Evolutionary conservation across 768 basidiomycete genomes (phyloP), one percentile per base, ranked within the genome.

Genomic region (Pisolithus tinctorius): DNA sequence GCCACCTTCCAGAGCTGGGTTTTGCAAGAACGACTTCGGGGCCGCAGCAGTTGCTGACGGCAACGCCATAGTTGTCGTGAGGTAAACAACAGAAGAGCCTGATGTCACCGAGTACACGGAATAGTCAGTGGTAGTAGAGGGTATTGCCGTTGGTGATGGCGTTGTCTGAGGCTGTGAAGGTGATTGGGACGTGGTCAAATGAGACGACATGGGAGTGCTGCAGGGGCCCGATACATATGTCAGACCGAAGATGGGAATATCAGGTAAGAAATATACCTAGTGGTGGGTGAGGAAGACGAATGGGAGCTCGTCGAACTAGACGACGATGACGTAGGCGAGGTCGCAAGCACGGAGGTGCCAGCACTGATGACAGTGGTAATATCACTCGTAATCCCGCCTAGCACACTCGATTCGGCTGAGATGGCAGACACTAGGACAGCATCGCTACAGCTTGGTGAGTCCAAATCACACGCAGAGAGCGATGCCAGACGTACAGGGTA

Each of bases 1-100:
- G 8, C 77, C 65, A 6, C 79, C 79, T 39, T 79, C 76, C n/a
- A 82, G 70, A n/a, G 77, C 70, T 64, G 81, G 84, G 66, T 88
- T 83, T 52, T 80, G 66, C 36, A 88, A 61, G 68, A 89, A 88
- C 10, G 73, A 59, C 8, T 64, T 58, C n/a, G 62, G 38, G 14
- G 61, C 45, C 2, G 66, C 16, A 20, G 56, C 29, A 1, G 63
- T 55, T 6, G 60, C 26, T 16, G 71, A 53, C 2, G 68, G 30
- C 2, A 65, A 51, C 8, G 71, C 54, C 29, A 65, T 37, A 1
- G 64, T 65, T 34, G 64, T 60, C 4, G 70, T 60, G 27, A 74
- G 64, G 37, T 68, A 61, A n/a, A 69, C 54, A 39, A 64, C 38
- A 20, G 37, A 45, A 23, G 57, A 59, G 6, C 63, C 63, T 3